A percentile compares a stretch with the other conserved stretches of the same genome.
Evolutionary conservation across 1,284 basidiomycete genomes (phyloP).

Genomic region (Golubevia pallescens): DNA sequence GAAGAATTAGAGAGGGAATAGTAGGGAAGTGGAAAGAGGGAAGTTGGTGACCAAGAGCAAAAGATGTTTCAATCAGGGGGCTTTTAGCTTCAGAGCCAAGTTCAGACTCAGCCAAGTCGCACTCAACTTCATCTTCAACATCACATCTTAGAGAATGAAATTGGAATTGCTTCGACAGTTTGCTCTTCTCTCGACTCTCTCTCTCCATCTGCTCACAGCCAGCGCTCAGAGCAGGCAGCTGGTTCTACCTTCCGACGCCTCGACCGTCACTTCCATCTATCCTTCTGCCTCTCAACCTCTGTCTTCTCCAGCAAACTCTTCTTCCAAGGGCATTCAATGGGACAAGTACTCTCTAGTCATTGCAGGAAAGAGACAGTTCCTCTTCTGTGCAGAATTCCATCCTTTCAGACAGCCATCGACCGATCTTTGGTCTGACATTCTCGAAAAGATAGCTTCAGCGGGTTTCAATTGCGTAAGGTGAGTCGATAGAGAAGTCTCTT

Average conservation of each 20-base stretch:
- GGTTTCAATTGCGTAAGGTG: slow-evolving; percentile 71
- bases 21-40: slow-evolving; percentile 57
- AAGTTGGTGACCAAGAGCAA: slow-evolving; percentile 24
- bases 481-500: too few species aligned
- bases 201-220: too few species aligned
- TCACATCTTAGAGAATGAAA: too few species aligned
- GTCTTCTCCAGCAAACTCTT: too few species aligned
- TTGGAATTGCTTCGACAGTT: too few species aligned
- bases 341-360: slow-evolving; percentile 8
- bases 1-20: slow-evolving; percentile 62
- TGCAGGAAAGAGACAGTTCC: slow-evolving; percentile 8
- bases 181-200: too few species aligned
- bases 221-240: too few species aligned
- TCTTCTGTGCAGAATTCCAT: slow-evolving; percentile 72
- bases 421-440: slow-evolving; percentile 78
- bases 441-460: slow-evolving; percentile 79
- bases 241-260: too few species aligned
- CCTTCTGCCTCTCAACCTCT: too few species aligned
- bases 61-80: slow-evolving; percentile 4
- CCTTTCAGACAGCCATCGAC: slow-evolving; percentile 81
- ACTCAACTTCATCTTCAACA: too few species aligned
- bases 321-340: slow-evolving; percentile 3
- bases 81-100: slow-evolving; percentile 69
- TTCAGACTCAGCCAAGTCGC: slow-evolving; percentile 70
- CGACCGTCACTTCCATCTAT: too few species aligned